Conservation (phyloP, 805 yeast genomes). For the Wickerhamiella vanderwaltii region DNA sequence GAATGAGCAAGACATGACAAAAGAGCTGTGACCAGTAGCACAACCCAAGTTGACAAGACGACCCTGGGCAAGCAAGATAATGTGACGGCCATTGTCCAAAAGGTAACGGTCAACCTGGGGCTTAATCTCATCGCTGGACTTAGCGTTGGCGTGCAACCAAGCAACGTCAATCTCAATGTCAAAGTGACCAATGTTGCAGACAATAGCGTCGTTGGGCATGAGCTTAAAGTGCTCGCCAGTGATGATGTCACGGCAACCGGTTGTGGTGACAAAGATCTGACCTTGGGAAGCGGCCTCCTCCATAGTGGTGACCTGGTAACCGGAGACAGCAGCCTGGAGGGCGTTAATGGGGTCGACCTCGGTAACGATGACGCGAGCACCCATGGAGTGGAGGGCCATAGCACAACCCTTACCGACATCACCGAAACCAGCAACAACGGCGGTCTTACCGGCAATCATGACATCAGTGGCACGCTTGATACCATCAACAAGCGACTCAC, state of each 20-base stretch:
- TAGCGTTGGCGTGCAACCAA: constrained; percentile 92
- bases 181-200: constrained; percentile 98
- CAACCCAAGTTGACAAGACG: constrained; percentile 98
- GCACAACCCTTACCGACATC: constrained; percentile 99
- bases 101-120: constrained; percentile 98
- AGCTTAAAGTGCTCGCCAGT: constrained; percentile 70
- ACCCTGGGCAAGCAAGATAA: constrained; percentile 96
- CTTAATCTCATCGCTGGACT: constrained; percentile 89
- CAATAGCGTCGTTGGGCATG: constrained; percentile 99
- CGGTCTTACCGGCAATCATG: constrained; percentile 98
- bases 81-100: constrained; percentile 78
- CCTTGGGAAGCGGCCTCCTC: constrained; percentile 86
- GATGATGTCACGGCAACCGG: constrained; percentile 98
- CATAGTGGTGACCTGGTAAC: constrained; percentile 93
- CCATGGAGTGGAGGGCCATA: constrained; percentile 96
- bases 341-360: constrained; percentile 99
- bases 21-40: constrained; percentile 98
- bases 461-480: constrained; percentile 99
- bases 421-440: constrained; percentile 99
- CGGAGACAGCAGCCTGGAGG: constrained; percentile 97
- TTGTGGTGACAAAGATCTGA: constrained; percentile 97
- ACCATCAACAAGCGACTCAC: constrained; percentile 97
- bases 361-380: constrained; percentile 95
- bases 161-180: constrained; percentile 99
- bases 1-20: constrained; percentile 99